Conservation (phyloP, 257 asterid species). For the Solanum gracilifrons region DNA sequence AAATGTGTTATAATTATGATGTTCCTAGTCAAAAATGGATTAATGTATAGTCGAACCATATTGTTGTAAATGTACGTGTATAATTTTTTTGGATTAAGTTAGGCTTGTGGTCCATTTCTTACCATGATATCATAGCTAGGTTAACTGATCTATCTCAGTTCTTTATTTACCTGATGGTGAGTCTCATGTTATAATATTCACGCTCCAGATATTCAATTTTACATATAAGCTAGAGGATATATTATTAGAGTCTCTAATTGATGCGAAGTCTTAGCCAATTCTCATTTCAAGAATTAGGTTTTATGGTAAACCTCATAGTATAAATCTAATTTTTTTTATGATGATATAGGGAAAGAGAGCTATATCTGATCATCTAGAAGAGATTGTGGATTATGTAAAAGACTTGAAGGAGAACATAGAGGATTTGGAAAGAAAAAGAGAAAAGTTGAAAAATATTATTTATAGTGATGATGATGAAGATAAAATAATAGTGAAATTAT, state of each 20-base stretch:
- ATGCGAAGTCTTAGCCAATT: too few relatives aligned
- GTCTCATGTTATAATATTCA: neutral
- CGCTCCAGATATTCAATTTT: neutral
- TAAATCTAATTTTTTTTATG: neutral
- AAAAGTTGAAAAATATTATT: neutral
- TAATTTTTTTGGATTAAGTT: too few relatives aligned
- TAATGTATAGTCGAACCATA: neutral
- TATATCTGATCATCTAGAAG: neutral
- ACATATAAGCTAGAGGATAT: neutral
- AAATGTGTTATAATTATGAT: neutral
- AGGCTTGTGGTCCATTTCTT: neutral
- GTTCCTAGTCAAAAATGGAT: neutral
- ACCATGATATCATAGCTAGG: neutral
- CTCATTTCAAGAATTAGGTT: neutral
- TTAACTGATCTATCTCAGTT: neutral
- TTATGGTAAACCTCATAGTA: neutral
- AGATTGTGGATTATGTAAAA: neutral
- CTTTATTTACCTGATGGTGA: neutral
- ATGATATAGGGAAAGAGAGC: constrained; percentile 2
- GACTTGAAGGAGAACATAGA: neutral
- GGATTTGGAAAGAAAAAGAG: neutral
- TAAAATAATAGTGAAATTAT: neutral
- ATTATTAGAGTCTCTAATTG: neutral
- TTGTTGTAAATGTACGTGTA: too few relatives aligned
- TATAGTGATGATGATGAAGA: neutral